Evolutionary conservation across 768 basidiomycete species (phyloP), one percentile per base, ranked within the genome.

Genomic region (Pleurotus pulmonarius): DNA sequence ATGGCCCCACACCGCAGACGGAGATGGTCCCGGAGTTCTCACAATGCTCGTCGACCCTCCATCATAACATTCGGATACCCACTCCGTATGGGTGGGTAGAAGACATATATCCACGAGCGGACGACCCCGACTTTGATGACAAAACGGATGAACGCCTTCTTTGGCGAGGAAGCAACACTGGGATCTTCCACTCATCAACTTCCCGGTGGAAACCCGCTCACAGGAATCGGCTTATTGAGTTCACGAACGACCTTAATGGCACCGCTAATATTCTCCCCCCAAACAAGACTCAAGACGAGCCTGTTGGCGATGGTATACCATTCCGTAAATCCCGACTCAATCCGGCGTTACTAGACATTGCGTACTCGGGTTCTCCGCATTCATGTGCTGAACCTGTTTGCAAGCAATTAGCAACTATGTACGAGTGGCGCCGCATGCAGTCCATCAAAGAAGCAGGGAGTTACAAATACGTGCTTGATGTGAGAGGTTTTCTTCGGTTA

Each of bases 141-240:
- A 91, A 87, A 70, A 25, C 70, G 1, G 80, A 87, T 64, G 82
- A 86, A 58, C 71, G 81, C 3, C 60, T 90, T 15, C 73, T 83
- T 40, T 92, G 90, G 90, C 76, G 90, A 40, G 90, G 90, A 3
- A 81, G 81, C 41, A 88, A 83, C 45, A 90, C 90, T 0, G 90
- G 90, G 8, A 86, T 83, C 16, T 70, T 61, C 51, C 76, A 80
- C 37, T 63, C 69, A 12, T 55, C 64, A 1, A 54, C 60, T 1
- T 70, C 75, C 6, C 69, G 70, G 4, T 87, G 86, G 87, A 53
- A 66, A 60, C 62, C 73, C 18, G 71, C 76, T 4, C 87, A 87
- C 55, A 70, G 87, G 0, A 64, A 74, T 18, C 70, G 75, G 18
- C 67, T 87, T 2, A 73, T 85, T 29, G 67, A 70, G 12, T 65